A percentile compares a stretch with the other conserved stretches of the same genome.
phyloP scores from a whole-genome alignment of 345 rosid species.

The Linum trigynum region DNA sequence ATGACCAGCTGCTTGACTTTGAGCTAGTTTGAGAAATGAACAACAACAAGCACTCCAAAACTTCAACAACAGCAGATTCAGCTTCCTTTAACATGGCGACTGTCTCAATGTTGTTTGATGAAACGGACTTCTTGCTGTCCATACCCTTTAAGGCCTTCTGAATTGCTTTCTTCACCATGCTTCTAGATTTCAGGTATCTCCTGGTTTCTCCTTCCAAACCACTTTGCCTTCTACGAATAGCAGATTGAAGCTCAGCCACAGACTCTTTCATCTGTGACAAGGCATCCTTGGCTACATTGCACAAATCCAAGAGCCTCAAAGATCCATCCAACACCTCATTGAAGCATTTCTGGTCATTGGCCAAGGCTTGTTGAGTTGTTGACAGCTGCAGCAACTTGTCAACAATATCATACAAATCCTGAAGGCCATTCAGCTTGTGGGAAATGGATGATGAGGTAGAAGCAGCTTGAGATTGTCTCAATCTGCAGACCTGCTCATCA shows the following conservation, averaged over 20 bases:
- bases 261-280: slow-evolving; percentile 17
- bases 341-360: slow-evolving; percentile 11
- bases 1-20: slow-evolving; percentile 24
- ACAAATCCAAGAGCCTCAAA: slow-evolving; percentile 21
- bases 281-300: slow-evolving; percentile 17
- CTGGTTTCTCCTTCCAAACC: slow-evolving; percentile 16
- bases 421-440: slow-evolving; percentile 9
- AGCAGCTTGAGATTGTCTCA: slow-evolving; percentile 17
- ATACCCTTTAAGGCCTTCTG: slow-evolving; percentile 18
- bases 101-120: not conserved
- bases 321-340: slow-evolving; percentile 18
- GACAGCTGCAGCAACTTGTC: slow-evolving; percentile 19
- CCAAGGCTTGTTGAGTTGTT: slow-evolving; percentile 11
- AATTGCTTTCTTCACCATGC: slow-evolving; percentile 29
- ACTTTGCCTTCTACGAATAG: slow-evolving; percentile 8
- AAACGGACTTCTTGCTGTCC: slow-evolving; percentile 15
- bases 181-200: slow-evolving; percentile 38
- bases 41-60: slow-evolving; percentile 32
- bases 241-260: slow-evolving; percentile 20
- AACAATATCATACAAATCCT: slow-evolving; percentile 21
- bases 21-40: slow-evolving; percentile 25
- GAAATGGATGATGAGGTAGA: slow-evolving; percentile 12
- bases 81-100: slow-evolving; percentile 22
- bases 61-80: slow-evolving; percentile 16
- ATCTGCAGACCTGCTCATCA: slow-evolving; percentile 24